Evolutionary conservation across 179 eudicot species (phyloP).

Genomic region (Beta macrorhiza): DNA sequence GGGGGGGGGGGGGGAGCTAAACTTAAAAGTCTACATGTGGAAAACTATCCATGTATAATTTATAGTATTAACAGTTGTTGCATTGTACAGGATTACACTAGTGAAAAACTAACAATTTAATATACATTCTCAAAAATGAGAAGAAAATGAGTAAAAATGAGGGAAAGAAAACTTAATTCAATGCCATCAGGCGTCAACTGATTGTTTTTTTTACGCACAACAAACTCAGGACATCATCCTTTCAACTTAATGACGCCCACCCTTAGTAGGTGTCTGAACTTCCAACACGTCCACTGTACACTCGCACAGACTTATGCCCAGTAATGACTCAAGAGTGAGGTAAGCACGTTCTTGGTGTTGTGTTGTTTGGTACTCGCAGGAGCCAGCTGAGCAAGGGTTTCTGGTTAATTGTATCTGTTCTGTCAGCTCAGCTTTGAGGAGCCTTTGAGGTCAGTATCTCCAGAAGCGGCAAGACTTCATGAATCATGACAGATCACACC

Average conservation of each 20-base stretch:
- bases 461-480: neutral
- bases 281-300: neutral
- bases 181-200: too few species aligned
- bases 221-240: neutral
- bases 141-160: too few species aligned
- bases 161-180: too few species aligned
- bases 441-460: constrained; percentile 1
- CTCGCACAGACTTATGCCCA: neutral
- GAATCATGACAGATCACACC: neutral
- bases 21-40: too few species aligned
- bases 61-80: too few species aligned
- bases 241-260: neutral
- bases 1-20: too few species aligned
- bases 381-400: neutral
- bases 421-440: neutral
- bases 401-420: neutral
- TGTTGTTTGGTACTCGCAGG: neutral
- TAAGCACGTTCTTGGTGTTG: neutral
- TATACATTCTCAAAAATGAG: too few species aligned
- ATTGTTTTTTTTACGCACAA: too few species aligned
- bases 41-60: too few species aligned
- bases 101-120: too few species aligned
- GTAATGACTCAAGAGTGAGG: neutral
- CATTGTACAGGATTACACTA: too few species aligned
- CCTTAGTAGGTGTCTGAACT: neutral